Evolutionary conservation across 768 basidiomycete species (phyloP).

Genomic region (Trametes meyenii): DNA sequence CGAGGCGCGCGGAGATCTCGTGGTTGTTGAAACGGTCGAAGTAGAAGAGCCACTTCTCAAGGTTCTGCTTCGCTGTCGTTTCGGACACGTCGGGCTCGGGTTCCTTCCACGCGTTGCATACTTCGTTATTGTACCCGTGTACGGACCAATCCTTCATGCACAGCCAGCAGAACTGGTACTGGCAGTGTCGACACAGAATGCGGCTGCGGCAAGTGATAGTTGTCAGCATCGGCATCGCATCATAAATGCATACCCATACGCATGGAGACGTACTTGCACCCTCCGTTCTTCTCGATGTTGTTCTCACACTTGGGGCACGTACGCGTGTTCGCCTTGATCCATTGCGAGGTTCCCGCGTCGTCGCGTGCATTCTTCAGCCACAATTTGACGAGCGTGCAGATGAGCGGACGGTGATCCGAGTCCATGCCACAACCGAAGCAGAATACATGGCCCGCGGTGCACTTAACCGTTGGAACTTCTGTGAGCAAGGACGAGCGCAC

Average conservation of each 20-base stretch:
- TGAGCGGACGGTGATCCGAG: constrained; percentile 89
- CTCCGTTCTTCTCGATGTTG: constrained; percentile 99
- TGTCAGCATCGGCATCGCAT: not conserved
- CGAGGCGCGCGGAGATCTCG: constrained; percentile 95
- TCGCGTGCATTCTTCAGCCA: constrained; percentile 98
- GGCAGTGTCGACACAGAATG: constrained; percentile 99
- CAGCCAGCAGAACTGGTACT: constrained; percentile 98
- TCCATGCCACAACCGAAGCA: constrained; percentile 95
- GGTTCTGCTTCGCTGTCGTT: constrained; percentile 43
- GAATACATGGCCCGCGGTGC: constrained; percentile 78
- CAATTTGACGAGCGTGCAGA: constrained; percentile 82
- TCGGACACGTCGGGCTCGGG: constrained; percentile 63
- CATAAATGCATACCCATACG: not conserved
- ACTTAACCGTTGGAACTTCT: constrained; percentile 87
- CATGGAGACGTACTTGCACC: constrained; percentile 86
- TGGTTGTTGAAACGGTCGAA: constrained; percentile 99
- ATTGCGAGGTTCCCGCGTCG: constrained; percentile 97
- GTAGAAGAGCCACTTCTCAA: constrained; percentile 52
- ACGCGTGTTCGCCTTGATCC: constrained; percentile 99
- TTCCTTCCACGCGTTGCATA: constrained; percentile 52
- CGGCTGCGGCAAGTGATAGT: constrained; percentile 57
- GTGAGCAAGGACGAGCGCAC: constrained; percentile 67
- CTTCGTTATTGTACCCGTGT: constrained; percentile 35
- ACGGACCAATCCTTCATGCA: constrained; percentile 72
- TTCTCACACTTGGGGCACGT: constrained; percentile 94